Base-by-base conservation (phyloP, 331 rosid species). In the Cydonia oblonga region DNA sequence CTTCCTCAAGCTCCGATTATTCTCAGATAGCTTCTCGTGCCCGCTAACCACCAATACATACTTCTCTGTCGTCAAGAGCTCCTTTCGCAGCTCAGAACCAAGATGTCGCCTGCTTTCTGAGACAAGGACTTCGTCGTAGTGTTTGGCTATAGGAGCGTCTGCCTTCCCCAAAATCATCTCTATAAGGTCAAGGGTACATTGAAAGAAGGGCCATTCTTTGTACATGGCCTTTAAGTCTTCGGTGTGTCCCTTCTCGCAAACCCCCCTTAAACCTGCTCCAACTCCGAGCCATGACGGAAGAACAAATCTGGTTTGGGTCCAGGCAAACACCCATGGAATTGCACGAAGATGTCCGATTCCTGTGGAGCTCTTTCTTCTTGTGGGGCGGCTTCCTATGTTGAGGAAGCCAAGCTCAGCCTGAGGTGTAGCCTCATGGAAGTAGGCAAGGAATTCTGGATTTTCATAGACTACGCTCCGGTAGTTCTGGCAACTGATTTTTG, bases 221-320 rank as follows among this genome's bases (percentile, higher is more conserved):
- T 93, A 93, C 89, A 90, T 90, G 53, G 92, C 88, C 76, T 83
- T 81, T 30, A 93, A 80, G 62, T 93, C 98, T 49, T 93, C 92
- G 3, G 92, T 87, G 28, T 89, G 81, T 66, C 98, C 96, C 78
- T 81, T 85, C 76, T 90, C 92, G 64, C 96, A 93, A 35, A 87
- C 92, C 56, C 92, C 92, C 73, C 80, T 81, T 56, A 93, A 72
- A 73, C 98, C 98, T 44, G 97, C 97, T 46, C 96, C 98, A 33
- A 93, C 89, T 73, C 98, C 98, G 23, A 93, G 97, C 98, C 97
- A 93, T 24, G 98, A 90, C 4, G 98, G 98, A 75, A 93, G 92
- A 78, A 93, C 93, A 78, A 90, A 87, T 78, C 96, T 83, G 60
- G 93, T 89, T 76, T 87, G 96, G 57, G 97, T 91, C 96, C 97